Percentiles rank a stretch among this genome's conserved stretches.
Evolutionary conservation across 2,329 filamentous ascomycete species (phyloP).

Genomic region (Didymella arachidicola): DNA sequence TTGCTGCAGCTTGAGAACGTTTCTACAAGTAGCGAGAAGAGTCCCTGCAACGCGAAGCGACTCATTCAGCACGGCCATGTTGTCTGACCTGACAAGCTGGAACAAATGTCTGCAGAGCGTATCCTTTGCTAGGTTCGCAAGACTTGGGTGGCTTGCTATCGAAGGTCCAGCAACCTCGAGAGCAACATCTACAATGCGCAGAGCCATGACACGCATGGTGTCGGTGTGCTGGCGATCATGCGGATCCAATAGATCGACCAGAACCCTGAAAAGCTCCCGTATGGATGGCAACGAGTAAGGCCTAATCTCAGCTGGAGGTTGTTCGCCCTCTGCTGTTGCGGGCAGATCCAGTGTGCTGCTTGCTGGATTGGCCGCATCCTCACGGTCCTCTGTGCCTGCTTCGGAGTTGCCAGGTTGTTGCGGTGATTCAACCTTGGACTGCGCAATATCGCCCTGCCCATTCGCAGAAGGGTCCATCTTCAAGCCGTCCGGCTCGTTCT

Average conservation of each 20-base stretch:
- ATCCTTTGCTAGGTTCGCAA: conserved; percentile 89
- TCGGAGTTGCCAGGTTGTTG: conserved; percentile 46
- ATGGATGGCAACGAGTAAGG: conserved; percentile 96
- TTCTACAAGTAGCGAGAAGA: conserved; percentile 85
- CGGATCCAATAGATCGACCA: conserved; percentile 92
- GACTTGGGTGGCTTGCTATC: conserved; percentile 87
- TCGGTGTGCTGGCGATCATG: conserved; percentile 93
- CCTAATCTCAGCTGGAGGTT: conserved; percentile 67
- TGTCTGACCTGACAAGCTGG: conserved; percentile 94
- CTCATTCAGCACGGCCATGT: conserved; percentile 92
- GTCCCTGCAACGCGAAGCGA: conserved; percentile 92
- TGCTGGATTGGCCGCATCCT: conserved; percentile 50
- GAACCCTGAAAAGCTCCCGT: conserved; percentile 88
- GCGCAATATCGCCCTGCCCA: conserved; percentile 61
- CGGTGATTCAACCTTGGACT: conserved; percentile 46
- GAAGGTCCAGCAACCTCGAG: conserved; percentile 95
- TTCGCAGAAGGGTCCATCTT: conserved; percentile 84
- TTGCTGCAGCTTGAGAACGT: conserved; percentile 92
- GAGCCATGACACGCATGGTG: conserved; percentile 94
- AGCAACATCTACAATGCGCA: conserved; percentile 96
- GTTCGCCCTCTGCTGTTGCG: conserved; percentile 53
- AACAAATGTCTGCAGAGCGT: conserved; percentile 93
- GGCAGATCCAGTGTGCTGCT: conserved; percentile 56
- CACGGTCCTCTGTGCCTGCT: conserved; percentile 46
- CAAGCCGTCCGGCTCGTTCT: conserved; percentile 69